Conservation (phyloP, 306 rosid genomes). For the Ammopiptanthus mongolicus region DNA sequence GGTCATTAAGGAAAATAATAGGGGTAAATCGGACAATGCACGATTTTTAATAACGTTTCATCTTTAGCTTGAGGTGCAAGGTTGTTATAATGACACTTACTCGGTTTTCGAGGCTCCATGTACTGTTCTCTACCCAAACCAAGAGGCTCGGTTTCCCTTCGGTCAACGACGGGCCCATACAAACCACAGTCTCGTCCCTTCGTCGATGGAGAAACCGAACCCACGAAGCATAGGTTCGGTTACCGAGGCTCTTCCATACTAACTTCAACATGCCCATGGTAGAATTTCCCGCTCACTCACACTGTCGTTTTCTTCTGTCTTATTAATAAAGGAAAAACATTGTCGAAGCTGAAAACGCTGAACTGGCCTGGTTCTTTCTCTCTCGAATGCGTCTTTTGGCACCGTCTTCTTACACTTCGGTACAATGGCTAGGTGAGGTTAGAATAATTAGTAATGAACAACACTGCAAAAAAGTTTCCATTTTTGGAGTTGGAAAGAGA, state of each 20-base stretch:
- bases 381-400: not conserved
- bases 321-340: not conserved
- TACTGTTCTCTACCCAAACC: conserved; percentile 35
- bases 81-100: conserved; percentile 8
- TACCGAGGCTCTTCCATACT: conserved; percentile 12
- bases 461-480: not conserved
- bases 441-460: not conserved
- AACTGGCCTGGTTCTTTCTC: not conserved
- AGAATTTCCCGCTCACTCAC: conserved; percentile 66
- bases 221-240: conserved; percentile 22
- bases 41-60: not conserved
- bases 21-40: conserved; percentile 1
- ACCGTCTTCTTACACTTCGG: not conserved
- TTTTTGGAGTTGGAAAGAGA: not conserved
- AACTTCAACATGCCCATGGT: not conserved
- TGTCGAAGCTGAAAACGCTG: not conserved
- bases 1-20: not conserved
- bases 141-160: conserved; percentile 13
- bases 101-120: conserved; percentile 37
- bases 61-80: conserved; percentile 43
- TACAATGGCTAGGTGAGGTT: conserved; percentile 56
- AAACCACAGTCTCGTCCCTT: not conserved
- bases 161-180: conserved; percentile 32
- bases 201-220: not conserved
- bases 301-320: not conserved